These are phyloP conservation scores for Sporobolomyces roseus DNA, from an alignment of 768 basidiomycete species.

Conservation along the genomic window DNA sequence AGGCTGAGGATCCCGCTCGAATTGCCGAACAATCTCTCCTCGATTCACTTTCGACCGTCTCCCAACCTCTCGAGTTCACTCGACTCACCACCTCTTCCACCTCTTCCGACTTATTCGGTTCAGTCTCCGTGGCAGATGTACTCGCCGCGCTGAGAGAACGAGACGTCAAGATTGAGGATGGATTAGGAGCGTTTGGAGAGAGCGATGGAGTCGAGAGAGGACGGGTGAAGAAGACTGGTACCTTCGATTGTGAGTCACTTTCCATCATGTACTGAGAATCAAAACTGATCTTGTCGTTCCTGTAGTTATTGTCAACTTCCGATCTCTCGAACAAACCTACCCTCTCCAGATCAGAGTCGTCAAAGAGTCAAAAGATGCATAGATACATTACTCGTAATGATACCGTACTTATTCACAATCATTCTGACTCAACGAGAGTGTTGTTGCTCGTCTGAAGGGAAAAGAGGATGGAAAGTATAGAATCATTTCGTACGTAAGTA, in stretches of 20 bases:
- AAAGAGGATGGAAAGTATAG: too few species aligned
- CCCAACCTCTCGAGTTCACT: constrained; percentile 13
- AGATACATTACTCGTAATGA: too few species aligned
- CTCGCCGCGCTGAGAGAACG: not conserved
- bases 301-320: constrained; percentile 3
- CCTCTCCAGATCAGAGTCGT: not conserved
- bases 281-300: not conserved
- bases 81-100: constrained; percentile 32
- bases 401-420: too few species aligned
- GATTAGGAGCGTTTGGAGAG: constrained; percentile 8
- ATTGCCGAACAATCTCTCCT: constrained; percentile 14
- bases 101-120: constrained; percentile 38
- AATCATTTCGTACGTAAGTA: too few species aligned
- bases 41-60: constrained; percentile 1
- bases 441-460: too few species aligned
- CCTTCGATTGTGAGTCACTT: constrained; percentile 11
- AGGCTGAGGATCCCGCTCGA: constrained; percentile 23
- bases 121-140: constrained; percentile 26
- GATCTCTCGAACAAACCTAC: constrained; percentile 12
- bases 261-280: not conserved
- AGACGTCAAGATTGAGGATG: constrained; percentile 15
- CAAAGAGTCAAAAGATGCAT: too few species aligned
- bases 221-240: constrained; percentile 26
- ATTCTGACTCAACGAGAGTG: too few species aligned
- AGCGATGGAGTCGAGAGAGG: constrained; percentile 24